A percentile compares a stretch with the other conserved stretches of the same genome.
Conservation (phyloP, 192 early-diverging fungal genomes). For the Entomortierella beljakovae region DNA sequence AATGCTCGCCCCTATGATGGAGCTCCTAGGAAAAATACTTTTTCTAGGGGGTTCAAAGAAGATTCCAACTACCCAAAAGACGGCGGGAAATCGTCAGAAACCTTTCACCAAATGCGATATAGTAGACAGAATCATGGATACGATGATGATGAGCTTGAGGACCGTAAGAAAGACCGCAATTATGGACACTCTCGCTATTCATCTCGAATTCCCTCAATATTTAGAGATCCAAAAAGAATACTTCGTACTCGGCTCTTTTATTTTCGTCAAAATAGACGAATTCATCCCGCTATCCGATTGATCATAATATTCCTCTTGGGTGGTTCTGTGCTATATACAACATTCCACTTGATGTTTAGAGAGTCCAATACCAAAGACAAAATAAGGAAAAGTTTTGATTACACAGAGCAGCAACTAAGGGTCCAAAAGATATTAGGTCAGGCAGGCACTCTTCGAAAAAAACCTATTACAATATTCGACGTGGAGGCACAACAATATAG, state of each 20-base stretch:
- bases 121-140: background rate
- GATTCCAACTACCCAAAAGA: too few species aligned
- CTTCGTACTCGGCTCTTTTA: constrained; percentile 28
- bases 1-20: background rate
- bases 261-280: constrained; percentile 28
- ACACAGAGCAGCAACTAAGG: constrained; percentile 17
- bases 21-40: background rate
- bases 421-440: constrained; percentile 6
- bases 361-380: constrained; percentile 4
- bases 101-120: too few species aligned
- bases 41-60: too few species aligned
- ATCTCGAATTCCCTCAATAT: background rate
- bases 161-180: constrained; percentile 15
- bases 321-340: constrained; percentile 44
- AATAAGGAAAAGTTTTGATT: constrained; percentile 24
- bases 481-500: constrained; percentile 42
- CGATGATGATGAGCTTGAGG: constrained; percentile 1
- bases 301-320: constrained; percentile 19
- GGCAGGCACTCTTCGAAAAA: background rate
- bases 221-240: constrained; percentile 16
- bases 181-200: background rate
- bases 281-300: constrained; percentile 33
- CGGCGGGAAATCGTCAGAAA: too few species aligned
- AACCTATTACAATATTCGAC: constrained; percentile 21
- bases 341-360: constrained; percentile 28